phyloP scores from a whole-genome alignment of 2,329 filamentous ascomycete genomes.

The Bipolaris zeicola region DNA sequence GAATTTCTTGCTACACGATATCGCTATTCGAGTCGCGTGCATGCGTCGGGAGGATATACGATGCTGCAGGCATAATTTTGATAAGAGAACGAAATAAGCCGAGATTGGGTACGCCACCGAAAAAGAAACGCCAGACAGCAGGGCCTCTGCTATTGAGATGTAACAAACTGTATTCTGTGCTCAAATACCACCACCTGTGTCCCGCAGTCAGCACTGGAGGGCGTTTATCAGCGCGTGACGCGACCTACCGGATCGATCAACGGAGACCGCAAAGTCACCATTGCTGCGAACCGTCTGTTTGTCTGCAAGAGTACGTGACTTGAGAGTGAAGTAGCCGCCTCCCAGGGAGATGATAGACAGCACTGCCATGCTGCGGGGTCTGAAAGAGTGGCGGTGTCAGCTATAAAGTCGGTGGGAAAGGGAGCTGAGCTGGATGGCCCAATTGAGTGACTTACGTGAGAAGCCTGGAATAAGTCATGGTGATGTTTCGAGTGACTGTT shows the following conservation, averaged over 20 bases:
- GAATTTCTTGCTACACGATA: neutral
- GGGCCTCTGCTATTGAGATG: neutral
- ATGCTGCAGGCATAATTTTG: neutral
- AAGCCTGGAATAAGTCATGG: slow-evolving; percentile 40
- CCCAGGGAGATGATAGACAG: slow-evolving; percentile 41
- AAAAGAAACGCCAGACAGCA: neutral
- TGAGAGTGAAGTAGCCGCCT: slow-evolving; percentile 42
- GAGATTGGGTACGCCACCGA: neutral
- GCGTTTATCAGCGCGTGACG: neutral
- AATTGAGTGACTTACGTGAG: slow-evolving; percentile 35
- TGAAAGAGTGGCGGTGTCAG: slow-evolving; percentile 23
- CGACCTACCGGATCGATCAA: slow-evolving; percentile 43
- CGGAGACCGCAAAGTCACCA: slow-evolving; percentile 45
- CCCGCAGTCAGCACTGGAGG: slow-evolving; percentile 1
- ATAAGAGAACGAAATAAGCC: neutral
- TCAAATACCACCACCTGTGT: slow-evolving; percentile 15
- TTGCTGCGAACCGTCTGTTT: slow-evolving; percentile 35
- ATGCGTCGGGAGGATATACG: neutral
- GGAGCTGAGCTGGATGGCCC: slow-evolving; percentile 3
- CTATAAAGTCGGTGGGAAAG: slow-evolving; percentile 8
- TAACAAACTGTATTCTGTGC: neutral
- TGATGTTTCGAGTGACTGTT: neutral
- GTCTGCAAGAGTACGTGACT: slow-evolving; percentile 35
- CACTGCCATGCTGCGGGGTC: slow-evolving; percentile 41
- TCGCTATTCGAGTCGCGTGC: too few relatives aligned